phyloP scores from a whole-genome alignment of 164 flowering plant genomes.

The Magnolia changhungtana region DNA sequence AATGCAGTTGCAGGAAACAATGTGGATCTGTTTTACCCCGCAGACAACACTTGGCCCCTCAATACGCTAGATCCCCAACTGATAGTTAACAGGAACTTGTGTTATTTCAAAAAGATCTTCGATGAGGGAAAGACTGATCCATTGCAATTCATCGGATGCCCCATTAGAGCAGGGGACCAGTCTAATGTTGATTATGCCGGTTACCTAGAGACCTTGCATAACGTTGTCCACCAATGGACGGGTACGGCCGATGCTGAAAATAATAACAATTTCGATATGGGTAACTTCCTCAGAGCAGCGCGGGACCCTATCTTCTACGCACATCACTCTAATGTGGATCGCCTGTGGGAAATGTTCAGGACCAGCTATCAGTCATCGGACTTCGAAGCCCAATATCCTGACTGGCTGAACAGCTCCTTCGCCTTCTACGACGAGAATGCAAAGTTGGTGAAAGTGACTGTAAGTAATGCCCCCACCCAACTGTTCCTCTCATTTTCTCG shows the following conservation, averaged over 20 bases:
- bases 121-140: not conserved
- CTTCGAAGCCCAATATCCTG: not conserved
- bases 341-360: slow-evolving; percentile 5
- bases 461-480: not conserved
- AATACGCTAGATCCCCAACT: too few species aligned
- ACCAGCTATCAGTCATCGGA: not conserved
- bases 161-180: not conserved
- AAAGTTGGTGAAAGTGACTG: slow-evolving; percentile 7
- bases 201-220: not conserved
- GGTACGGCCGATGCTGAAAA: not conserved
- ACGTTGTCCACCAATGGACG: not conserved
- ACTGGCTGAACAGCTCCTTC: slow-evolving; percentile 6
- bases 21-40: not conserved
- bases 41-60: too few species aligned
- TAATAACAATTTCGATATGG: not conserved
- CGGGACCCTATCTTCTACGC: slow-evolving; percentile 5
- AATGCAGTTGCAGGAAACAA: not conserved
- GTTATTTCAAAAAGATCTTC: not conserved
- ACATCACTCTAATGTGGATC: slow-evolving; percentile 4
- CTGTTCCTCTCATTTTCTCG: too few species aligned
- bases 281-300: slow-evolving; percentile 5
- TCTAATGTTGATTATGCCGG: not conserved
- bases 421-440: slow-evolving; percentile 12
- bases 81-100: not conserved
- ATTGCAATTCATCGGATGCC: slow-evolving; percentile 1